These are phyloP conservation scores for Amyloporia xantha DNA, from an alignment of 768 basidiomycete species.

Conservation along the genomic window DNA sequence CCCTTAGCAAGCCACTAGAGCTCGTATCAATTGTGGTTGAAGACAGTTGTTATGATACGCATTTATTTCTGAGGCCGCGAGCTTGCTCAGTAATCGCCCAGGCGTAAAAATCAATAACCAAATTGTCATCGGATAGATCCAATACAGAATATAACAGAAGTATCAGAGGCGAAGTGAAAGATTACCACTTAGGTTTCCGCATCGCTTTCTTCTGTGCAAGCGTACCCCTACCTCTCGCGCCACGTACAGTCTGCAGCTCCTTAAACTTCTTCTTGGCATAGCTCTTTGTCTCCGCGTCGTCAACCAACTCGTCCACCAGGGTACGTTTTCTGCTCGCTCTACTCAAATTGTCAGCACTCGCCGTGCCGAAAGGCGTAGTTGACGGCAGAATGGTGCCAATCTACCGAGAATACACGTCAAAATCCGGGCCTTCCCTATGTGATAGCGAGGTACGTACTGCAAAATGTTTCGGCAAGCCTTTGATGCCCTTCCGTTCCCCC, in stretches of 20 bases:
- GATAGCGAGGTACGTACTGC: conserved; percentile 51
- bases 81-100: too few relatives aligned
- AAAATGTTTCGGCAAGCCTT: conserved; percentile 83
- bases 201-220: conserved; percentile 56
- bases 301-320: conserved; percentile 82
- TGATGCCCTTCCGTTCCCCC: conserved; percentile 78
- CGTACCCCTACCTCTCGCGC: conserved; percentile 64
- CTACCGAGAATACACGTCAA: too few relatives aligned
- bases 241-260: conserved; percentile 63
- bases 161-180: too few relatives aligned
- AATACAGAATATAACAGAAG: too few relatives aligned
- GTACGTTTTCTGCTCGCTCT: conserved; percentile 70
- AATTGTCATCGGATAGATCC: too few relatives aligned
- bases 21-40: too few relatives aligned
- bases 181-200: conserved; percentile 68
- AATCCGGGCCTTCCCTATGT: too few relatives aligned
- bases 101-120: too few relatives aligned
- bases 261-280: conserved; percentile 92
- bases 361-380: conserved; percentile 63
- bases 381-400: conserved; percentile 75
- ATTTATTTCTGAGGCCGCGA: too few relatives aligned
- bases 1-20: too few relatives aligned
- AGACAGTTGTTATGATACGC: too few relatives aligned
- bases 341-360: conserved; percentile 65
- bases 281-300: conserved; percentile 77